Evolutionary conservation across 1,284 basidiomycete genomes (phyloP), one percentile per base, ranked within the genome.

Genomic region (Moesziomyces globuligerus): DNA sequence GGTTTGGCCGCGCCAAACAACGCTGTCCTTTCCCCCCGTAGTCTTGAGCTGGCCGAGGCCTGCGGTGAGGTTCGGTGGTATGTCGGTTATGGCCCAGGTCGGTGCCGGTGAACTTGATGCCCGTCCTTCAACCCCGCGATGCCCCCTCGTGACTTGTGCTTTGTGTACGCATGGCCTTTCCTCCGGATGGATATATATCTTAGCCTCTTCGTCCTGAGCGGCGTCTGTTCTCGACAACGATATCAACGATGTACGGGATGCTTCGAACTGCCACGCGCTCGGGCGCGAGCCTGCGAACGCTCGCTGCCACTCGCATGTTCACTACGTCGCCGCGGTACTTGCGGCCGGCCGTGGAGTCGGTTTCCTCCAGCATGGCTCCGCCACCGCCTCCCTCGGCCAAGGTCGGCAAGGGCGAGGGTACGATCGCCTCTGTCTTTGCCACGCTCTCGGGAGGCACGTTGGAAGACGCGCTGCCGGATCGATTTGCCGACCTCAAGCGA

Each of bases 351-450:
- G 40, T 54, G 28, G 56, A 66, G n/a, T 43, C 62, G 1, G 17
- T 32, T 7, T 21, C 45, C 6, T 18, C 53, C 7, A 17, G 43
- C 8, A 36, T 58, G 7, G 9, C 38, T 2, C 11, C 60, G n/a
- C 6, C 47, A 23, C 44, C 39, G 23, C 50, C 49, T 37, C 32
- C 46, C n/a, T 10, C 24, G 0, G n/a, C 21, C 4, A 53, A 69
- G 29, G 37, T 36, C 8, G 48, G 26, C 8, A 76, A 75, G 39
- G 56, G 55, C 6, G 61, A 68, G 43, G 75, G 75, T 17, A 68
- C 74, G 21, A 76, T 78, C 29, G 74, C 70, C 3, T 61, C 60
- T 3, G 74, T 78, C 29, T 78, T 78, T 39, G 74, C 75, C 26
- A 54, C 72, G 2, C 58, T 78, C 8, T 66, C 59, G 0, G 75